These are phyloP conservation scores for Stemphylium vesicarium DNA, from an alignment of 2,329 filamentous ascomycete species.

Conservation along the genomic window DNA sequence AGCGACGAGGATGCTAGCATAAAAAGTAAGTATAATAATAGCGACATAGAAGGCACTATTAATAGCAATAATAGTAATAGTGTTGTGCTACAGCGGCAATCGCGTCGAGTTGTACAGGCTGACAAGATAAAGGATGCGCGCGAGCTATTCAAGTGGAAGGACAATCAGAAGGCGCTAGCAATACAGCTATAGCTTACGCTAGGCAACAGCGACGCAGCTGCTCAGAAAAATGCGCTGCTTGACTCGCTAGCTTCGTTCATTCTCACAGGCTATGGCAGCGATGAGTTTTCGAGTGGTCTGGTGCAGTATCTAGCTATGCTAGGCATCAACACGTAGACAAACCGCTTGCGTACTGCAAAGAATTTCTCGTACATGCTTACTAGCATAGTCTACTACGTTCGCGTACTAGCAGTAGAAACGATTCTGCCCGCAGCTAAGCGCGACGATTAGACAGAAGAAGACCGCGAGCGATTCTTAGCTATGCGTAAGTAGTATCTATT, in stretches of 20 bases:
- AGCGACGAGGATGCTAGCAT: slow-evolving; percentile 1
- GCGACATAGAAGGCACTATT: too few species aligned
- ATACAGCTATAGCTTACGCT: slow-evolving; percentile 10
- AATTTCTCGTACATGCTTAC: too few species aligned
- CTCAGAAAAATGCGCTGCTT: slow-evolving; percentile 7
- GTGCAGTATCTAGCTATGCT: background rate
- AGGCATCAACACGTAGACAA: slow-evolving; percentile 5
- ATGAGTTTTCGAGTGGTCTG: background rate
- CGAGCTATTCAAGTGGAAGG: slow-evolving; percentile 16
- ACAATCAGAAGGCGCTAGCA: slow-evolving; percentile 16
- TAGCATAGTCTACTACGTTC: too few species aligned
- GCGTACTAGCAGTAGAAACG: too few species aligned
- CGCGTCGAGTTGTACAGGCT: background rate
- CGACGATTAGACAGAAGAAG: too few species aligned
- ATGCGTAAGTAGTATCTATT: slow-evolving; percentile 21
- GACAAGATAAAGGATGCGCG: slow-evolving; percentile 13
- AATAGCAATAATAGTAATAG: slow-evolving; percentile 12
- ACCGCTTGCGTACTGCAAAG: slow-evolving; percentile 11
- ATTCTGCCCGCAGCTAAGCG: too few species aligned
- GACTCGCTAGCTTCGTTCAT: slow-evolving; percentile 4
- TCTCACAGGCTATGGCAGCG: too few species aligned
- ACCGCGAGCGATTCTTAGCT: slow-evolving; percentile 15
- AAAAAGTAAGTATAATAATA: slow-evolving; percentile 10
- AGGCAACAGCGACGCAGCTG: background rate
- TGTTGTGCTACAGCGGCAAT: background rate